These are phyloP conservation scores for Capsicum baccatum DNA, from an alignment of 257 asterid species.

Conservation along the genomic window DNA sequence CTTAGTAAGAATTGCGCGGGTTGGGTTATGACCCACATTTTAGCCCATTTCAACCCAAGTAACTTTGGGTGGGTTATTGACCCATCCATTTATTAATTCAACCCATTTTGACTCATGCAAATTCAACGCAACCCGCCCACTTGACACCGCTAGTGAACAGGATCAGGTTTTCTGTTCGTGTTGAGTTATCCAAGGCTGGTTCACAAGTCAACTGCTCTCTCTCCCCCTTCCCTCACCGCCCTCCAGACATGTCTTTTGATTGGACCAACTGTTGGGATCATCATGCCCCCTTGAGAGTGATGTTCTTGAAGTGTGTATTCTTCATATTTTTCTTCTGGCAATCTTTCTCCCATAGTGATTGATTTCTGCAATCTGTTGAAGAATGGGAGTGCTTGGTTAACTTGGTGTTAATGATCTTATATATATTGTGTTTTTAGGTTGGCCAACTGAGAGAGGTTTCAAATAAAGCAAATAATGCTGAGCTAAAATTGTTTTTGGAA, in stretches of 20 bases:
- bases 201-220: constrained; percentile 14
- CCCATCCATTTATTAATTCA: too few relatives aligned
- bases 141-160: neutral
- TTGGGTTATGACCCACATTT: too few relatives aligned
- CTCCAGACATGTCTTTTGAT: constrained; percentile 13
- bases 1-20: too few relatives aligned
- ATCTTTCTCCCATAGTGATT: neutral
- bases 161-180: neutral
- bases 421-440: constrained; percentile 51
- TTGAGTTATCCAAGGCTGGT: constrained; percentile 14
- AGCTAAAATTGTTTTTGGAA: constrained; percentile 76
- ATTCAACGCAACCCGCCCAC: too few relatives aligned
- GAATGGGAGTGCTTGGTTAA: neutral
- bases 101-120: too few relatives aligned
- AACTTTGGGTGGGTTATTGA: too few relatives aligned
- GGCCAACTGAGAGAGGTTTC: constrained; percentile 81
- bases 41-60: too few relatives aligned
- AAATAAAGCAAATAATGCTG: constrained; percentile 70
- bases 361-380: constrained; percentile 8
- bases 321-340: neutral
- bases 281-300: neutral
- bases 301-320: constrained; percentile 5
- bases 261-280: neutral
- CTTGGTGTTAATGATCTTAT: constrained; percentile 29
- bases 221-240: neutral